Evolutionary conservation across 257 asterid species (phyloP), one percentile per base, ranked within the genome.

Genomic region (Eustoma russellianum): DNA sequence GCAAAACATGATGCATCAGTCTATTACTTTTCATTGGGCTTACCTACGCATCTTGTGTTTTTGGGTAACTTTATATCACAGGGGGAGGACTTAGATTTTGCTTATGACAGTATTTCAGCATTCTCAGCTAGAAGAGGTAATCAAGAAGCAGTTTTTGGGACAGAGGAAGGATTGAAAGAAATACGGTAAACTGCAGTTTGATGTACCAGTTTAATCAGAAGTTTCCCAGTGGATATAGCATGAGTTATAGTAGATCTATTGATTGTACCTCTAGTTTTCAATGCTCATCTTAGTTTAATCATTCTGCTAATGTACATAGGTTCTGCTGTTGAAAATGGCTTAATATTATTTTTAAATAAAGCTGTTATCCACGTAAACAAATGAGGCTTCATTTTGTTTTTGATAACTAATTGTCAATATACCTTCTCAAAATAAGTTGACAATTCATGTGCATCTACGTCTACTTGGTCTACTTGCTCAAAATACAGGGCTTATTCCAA

Each of bases 41-140:
- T 11, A 38, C 9, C 12, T 38, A 38, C 7, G 12, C 43, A 5
- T 5, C 7, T 2, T 38, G 9, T 11, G 17, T 40, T 52, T n/a
- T 1, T 54, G 48, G 13, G 33, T 54, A 17, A 8, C 33, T 64
- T 72, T 52, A 35, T 56, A 44, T 57, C 47, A 52, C 63, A 92
- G 98, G 98, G 98, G 55, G 97, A 87, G 73, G 98, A 92, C 73
- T 79, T 92, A 62, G 97, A 92, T 76, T 88, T 81, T 68, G 98
- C 98, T 65, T 87, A 77, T 68, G 97, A 92, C 60, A 92, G 97
- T 79, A 92, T 92, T 76, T 92, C 97, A 61, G 95, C 98, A 75
- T 92, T 92, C 72, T 92, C 98, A 60, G 74, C 93, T 55, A 75
- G 97, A 74, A 84, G 95, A 66, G 97, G 82, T 83, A 88, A 82